Evolutionary conservation across 1,284 basidiomycete genomes (phyloP).

Genomic region (Apiotrichum sp.): DNA sequence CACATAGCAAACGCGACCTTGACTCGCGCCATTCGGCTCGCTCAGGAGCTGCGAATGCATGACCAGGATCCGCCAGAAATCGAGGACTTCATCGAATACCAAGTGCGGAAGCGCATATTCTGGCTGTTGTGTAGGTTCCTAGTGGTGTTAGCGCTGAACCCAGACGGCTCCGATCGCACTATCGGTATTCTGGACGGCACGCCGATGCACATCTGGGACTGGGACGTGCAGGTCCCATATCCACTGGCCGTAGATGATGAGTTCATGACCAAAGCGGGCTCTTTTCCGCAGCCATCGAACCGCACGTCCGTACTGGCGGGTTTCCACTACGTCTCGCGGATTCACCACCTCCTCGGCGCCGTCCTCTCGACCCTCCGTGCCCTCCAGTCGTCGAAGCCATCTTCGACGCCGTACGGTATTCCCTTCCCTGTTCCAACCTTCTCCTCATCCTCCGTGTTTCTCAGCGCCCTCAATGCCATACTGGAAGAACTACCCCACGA

Average conservation of each 20-base stretch:
- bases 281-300: conserved; percentile 22
- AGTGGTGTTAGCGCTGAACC: neutral
- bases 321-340: conserved; percentile 28
- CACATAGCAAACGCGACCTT: conserved; percentile 24
- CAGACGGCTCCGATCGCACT: conserved; percentile 30
- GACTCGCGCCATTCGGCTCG: conserved; percentile 24
- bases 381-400: neutral
- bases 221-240: conserved; percentile 21
- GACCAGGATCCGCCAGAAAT: conserved; percentile 14
- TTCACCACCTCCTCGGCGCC: conserved; percentile 26
- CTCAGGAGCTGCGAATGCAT: conserved; percentile 20
- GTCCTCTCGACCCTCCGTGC: conserved; percentile 1
- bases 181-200: conserved; percentile 21
- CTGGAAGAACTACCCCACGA: conserved; percentile 16
- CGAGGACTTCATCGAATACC: conserved; percentile 22
- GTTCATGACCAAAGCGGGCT: conserved; percentile 28
- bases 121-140: conserved; percentile 29
- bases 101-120: conserved; percentile 27
- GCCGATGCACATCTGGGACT: conserved; percentile 24
- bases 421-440: neutral
- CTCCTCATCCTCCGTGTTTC: conserved; percentile 16
- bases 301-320: conserved; percentile 22
- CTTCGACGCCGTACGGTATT: neutral
- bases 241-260: conserved; percentile 30
- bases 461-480: conserved; percentile 17